Evolutionary conservation across 345 rosid species (phyloP).

Genomic region (Rubroshorea leprosula): DNA sequence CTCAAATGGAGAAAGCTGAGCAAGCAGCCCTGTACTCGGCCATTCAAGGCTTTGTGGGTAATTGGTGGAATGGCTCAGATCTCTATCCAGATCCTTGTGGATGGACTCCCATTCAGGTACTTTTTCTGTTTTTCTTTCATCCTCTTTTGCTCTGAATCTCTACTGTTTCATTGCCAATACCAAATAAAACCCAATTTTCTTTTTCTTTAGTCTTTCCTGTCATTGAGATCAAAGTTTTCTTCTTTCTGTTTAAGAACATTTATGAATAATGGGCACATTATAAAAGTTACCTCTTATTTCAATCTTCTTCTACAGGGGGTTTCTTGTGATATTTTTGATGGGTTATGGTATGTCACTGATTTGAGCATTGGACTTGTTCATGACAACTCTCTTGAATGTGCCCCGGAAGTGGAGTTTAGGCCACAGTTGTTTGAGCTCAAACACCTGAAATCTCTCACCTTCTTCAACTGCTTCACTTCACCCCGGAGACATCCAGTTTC

Average conservation of each 20-base stretch:
- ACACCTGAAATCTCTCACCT: conserved; percentile 67
- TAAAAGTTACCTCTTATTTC: conserved; percentile 2
- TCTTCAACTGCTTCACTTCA: conserved; percentile 61
- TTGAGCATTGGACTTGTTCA: conserved; percentile 67
- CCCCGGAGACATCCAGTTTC: conserved; percentile 34
- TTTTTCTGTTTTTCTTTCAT: too few species aligned
- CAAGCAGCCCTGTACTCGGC: conserved; percentile 60
- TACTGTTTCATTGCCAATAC: conserved; percentile 21
- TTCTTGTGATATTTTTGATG: conserved; percentile 70
- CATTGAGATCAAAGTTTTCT: too few species aligned
- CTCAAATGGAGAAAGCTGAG: conserved; percentile 79
- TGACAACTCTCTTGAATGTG: conserved; percentile 70
- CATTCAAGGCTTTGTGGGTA: conserved; percentile 81
- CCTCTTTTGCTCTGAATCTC: background rate
- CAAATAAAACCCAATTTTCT: background rate
- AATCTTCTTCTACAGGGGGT: conserved; percentile 54
- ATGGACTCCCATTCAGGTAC: conserved; percentile 92
- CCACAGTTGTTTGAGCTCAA: conserved; percentile 63
- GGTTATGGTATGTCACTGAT: conserved; percentile 75
- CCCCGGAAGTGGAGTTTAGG: conserved; percentile 43
- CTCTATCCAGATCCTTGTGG: conserved; percentile 98
- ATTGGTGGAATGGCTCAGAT: conserved; percentile 86
- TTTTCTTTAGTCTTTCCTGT: too few species aligned
- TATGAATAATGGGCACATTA: too few species aligned
- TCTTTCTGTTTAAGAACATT: too few species aligned